These are phyloP conservation scores for Thermomyces lanuginosus DNA, from an alignment of 2,329 filamentous ascomycete species.

Conservation along the genomic window DNA sequence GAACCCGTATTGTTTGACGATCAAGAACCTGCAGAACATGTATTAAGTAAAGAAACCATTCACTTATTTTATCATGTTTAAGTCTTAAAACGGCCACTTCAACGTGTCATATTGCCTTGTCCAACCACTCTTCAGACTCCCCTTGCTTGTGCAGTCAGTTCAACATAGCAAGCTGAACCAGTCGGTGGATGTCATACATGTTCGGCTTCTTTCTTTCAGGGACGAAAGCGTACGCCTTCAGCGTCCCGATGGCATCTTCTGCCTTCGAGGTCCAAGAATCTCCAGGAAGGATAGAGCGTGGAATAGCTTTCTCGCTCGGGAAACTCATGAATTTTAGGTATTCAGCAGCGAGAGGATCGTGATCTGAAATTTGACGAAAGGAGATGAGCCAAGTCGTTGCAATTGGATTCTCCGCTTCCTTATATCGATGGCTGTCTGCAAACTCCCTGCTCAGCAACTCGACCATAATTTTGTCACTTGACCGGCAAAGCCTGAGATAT, in stretches of 20 bases:
- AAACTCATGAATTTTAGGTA: constrained; percentile 20
- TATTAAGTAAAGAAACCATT: constrained; percentile 16
- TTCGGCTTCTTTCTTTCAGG: constrained; percentile 6
- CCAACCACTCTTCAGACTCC: constrained; percentile 5
- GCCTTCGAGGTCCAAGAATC: constrained; percentile 8
- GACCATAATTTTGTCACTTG: too few species aligned
- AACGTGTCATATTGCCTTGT: background rate
- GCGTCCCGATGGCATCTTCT: constrained; percentile 14
- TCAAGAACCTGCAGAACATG: too few species aligned
- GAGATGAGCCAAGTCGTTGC: constrained; percentile 23
- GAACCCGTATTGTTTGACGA: too few species aligned
- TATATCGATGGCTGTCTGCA: constrained; percentile 15
- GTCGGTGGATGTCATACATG: constrained; percentile 11
- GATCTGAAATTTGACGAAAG: constrained; percentile 17
- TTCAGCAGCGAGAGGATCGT: constrained; percentile 15
- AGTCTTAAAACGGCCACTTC: constrained; percentile 8
- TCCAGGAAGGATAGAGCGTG: constrained; percentile 14
- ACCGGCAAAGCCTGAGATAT: too few species aligned
- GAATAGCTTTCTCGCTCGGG: constrained; percentile 14
- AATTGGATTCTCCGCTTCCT: constrained; percentile 15
- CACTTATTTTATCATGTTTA: constrained; percentile 8
- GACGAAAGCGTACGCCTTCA: constrained; percentile 21
- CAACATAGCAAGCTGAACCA: constrained; percentile 19
- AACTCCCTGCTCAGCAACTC: constrained; percentile 19
- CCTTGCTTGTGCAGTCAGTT: constrained; percentile 16